A percentile compares a stretch with the other conserved stretches of the same genome.
These are phyloP conservation scores for Termitomyces sp. DNA, from an alignment of 768 basidiomycete species.

Conservation along the genomic window DNA sequence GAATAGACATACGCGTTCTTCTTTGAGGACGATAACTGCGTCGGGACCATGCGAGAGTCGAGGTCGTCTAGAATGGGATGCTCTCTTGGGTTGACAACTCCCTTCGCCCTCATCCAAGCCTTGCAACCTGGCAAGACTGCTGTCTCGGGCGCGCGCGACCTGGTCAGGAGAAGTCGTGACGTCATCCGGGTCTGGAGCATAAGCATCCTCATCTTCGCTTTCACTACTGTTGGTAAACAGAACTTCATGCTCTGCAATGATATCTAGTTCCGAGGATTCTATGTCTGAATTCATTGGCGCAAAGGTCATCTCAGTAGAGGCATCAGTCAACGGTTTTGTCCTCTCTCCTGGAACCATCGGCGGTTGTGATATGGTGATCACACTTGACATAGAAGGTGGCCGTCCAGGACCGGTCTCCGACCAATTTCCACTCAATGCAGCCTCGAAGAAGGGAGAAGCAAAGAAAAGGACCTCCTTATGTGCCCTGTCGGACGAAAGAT, in stretches of 20 bases:
- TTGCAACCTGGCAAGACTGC: conserved; percentile 62
- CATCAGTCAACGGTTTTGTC: conserved; percentile 30
- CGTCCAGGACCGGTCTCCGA: conserved; percentile 70
- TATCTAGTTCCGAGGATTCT: conserved; percentile 43
- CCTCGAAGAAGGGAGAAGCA: conserved; percentile 94
- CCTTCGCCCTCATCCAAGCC: conserved; percentile 18
- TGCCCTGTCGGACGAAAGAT: conserved; percentile 47
- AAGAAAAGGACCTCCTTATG: conserved; percentile 92
- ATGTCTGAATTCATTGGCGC: conserved; percentile 52
- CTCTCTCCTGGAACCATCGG: conserved; percentile 54
- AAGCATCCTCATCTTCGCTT: conserved; percentile 28
- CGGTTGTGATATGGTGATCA: conserved; percentile 82
- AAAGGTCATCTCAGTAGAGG: conserved; percentile 56
- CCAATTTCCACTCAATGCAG: conserved; percentile 88
- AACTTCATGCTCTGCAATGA: conserved; percentile 33
- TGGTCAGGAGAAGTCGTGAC: conserved; percentile 14
- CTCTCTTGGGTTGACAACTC: conserved; percentile 10
- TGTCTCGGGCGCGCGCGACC: conserved; percentile 40
- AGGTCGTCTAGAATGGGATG: conserved; percentile 30
- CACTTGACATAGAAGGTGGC: conserved; percentile 74
- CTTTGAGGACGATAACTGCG: conserved; percentile 85
- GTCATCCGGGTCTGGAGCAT: conserved; percentile 16
- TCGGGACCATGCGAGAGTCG: conserved; percentile 56
- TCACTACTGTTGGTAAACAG: conserved; percentile 26
- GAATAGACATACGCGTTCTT: conserved; percentile 65